These are phyloP conservation scores for Penicillium sclerotigenum DNA, from an alignment of 2,329 filamentous ascomycete genomes.

Conservation along the genomic window DNA sequence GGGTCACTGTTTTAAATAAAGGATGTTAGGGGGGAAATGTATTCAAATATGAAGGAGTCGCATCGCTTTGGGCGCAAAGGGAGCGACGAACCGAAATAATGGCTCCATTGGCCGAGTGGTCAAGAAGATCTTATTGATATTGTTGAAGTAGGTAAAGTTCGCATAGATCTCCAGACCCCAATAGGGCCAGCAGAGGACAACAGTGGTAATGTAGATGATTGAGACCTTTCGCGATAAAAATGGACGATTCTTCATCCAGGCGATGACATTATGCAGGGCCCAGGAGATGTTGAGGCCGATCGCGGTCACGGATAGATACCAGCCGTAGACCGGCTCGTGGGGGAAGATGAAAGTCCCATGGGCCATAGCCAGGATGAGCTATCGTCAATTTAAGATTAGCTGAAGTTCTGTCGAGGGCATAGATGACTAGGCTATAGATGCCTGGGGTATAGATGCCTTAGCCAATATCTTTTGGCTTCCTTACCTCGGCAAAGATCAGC, in stretches of 20 bases:
- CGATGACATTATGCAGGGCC: constrained; percentile 63
- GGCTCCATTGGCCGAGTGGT: constrained; percentile 59
- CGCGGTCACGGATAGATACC: constrained; percentile 61
- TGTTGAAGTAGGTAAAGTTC: constrained; percentile 64
- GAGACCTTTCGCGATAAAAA: constrained; percentile 54
- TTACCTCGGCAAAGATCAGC: constrained; percentile 50
- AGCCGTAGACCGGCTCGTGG: constrained; percentile 55
- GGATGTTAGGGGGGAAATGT: not conserved
- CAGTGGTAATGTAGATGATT: constrained; percentile 56
- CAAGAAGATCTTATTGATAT: constrained; percentile 52
- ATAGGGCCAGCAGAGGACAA: constrained; percentile 59
- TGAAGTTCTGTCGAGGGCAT: too few relatives aligned
- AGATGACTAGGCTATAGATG: not conserved
- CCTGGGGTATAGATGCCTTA: too few relatives aligned
- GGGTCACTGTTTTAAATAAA: constrained; percentile 51
- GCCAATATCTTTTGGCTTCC: not conserved
- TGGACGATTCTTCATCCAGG: constrained; percentile 65
- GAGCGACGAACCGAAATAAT: constrained; percentile 49
- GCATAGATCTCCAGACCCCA: constrained; percentile 65
- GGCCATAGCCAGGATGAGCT: constrained; percentile 56
- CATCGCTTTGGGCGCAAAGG: not conserved
- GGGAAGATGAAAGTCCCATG: constrained; percentile 61
- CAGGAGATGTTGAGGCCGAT: constrained; percentile 62
- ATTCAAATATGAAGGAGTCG: not conserved
- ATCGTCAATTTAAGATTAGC: not conserved